These are phyloP conservation scores for Neocatenulostroma microsporum DNA, from an alignment of 2,329 filamentous ascomycete species.

Conservation along the genomic window DNA sequence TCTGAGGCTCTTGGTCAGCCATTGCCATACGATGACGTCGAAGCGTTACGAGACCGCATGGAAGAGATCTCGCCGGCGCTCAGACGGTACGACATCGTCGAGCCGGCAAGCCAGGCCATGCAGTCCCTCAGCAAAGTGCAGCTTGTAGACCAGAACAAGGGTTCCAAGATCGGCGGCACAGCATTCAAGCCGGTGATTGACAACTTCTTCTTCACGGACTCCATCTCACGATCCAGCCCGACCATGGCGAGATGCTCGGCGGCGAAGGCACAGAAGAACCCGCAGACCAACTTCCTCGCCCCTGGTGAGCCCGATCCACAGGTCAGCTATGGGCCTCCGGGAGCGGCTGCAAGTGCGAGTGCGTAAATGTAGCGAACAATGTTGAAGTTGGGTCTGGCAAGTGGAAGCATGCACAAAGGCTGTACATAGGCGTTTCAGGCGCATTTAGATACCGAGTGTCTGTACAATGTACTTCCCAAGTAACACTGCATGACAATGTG, in stretches of 20 bases:
- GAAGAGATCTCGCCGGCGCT: slow-evolving; percentile 87
- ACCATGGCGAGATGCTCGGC: slow-evolving; percentile 98
- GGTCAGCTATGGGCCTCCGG: slow-evolving; percentile 32
- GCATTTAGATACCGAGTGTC: slow-evolving; percentile 10
- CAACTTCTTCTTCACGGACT: slow-evolving; percentile 98
- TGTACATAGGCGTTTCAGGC: slow-evolving; percentile 16
- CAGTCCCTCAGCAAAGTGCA: slow-evolving; percentile 73
- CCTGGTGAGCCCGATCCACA: slow-evolving; percentile 37
- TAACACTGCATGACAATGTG: background rate
- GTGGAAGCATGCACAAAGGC: slow-evolving; percentile 4
- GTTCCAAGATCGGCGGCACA: slow-evolving; percentile 60
- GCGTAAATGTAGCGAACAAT: background rate
- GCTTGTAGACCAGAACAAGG: slow-evolving; percentile 94
- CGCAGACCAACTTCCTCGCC: slow-evolving; percentile 46
- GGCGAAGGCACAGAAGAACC: slow-evolving; percentile 62
- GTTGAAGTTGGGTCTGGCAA: background rate
- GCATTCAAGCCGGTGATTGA: slow-evolving; percentile 80
- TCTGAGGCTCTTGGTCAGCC: slow-evolving; percentile 85
- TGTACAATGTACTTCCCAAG: slow-evolving; percentile 12
- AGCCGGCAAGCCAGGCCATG: slow-evolving; percentile 60
- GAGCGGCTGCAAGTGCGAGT: background rate
- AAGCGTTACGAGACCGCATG: slow-evolving; percentile 85
- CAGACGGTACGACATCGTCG: slow-evolving; percentile 81
- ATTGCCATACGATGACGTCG: slow-evolving; percentile 88
- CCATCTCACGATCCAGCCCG: slow-evolving; percentile 91